A percentile compares a stretch with the other conserved stretches of the same genome.
Evolutionary conservation across 192 early-diverging fungal genomes (phyloP).

Genomic region (Coemansia asiatica): DNA sequence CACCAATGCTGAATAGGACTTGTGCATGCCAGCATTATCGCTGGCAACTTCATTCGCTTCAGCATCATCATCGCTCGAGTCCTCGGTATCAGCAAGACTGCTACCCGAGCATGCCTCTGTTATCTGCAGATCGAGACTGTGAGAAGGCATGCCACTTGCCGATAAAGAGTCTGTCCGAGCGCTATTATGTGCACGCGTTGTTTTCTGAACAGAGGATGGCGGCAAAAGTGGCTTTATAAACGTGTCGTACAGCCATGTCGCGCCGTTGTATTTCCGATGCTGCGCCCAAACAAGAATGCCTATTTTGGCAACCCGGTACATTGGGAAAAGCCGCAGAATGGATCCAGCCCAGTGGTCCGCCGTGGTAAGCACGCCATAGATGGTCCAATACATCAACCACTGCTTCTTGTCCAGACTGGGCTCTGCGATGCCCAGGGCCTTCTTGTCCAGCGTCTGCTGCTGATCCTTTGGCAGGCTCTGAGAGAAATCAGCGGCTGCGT

Average conservation of each 20-base stretch:
- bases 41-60: not conserved
- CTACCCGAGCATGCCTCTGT: not conserved
- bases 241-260: constrained; percentile 50
- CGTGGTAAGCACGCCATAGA: constrained; percentile 47
- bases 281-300: constrained; percentile 50
- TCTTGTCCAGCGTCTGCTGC: constrained; percentile 11
- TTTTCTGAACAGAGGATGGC: constrained; percentile 12
- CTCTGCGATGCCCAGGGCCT: constrained; percentile 24
- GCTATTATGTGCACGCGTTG: not conserved
- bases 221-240: constrained; percentile 47
- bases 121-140: not conserved
- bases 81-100: not conserved
- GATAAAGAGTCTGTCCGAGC: not conserved
- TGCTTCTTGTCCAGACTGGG: constrained; percentile 51
- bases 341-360: constrained; percentile 54
- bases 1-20: constrained; percentile 18
- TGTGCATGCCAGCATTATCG: not conserved
- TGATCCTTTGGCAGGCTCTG: not conserved
- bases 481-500: not conserved
- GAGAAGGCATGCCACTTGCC: not conserved
- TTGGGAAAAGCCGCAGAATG: constrained; percentile 46
- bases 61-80: not conserved
- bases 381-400: constrained; percentile 55
- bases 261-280: constrained; percentile 51
- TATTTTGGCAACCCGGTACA: constrained; percentile 49